Evolutionary conservation across 108 stramenopile species (phyloP), one percentile per base, ranked within the genome.

Genomic region (Conticribra guillardii): DNA sequence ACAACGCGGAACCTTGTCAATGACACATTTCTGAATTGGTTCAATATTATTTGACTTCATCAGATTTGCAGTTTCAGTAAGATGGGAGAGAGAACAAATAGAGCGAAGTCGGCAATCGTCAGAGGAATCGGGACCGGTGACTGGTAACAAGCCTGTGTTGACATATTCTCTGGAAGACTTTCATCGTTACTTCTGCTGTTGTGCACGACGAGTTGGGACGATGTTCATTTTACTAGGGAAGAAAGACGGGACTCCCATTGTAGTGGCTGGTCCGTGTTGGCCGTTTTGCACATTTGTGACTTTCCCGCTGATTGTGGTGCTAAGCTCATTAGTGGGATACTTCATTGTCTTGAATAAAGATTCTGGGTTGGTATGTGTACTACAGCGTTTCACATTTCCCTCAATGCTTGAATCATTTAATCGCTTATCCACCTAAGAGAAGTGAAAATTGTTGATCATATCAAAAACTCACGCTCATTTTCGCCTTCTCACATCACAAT

Each of bases 231-330:
- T 93, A 11, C 57, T 86, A 24, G 83, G 87, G 54, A 84, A 75
- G 66, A 65, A 57, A 51, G 90, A 93, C 81, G 95, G 95, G 26
- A 75, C 80, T 54, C 95, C 95, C n/a, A 80, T 91, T 33, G 76
- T 96, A 8, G 76, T 92, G 19, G 91, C 91, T 57, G 95, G 95
- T 30, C 91, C 95, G 8, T 93, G 91, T 67, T 96, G 95, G 95
- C 92, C 95, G 0, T 96, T 96, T 79, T 96, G 95, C 58, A 80
- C 74, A 23, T 82, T 89, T 59, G 89, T 96, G 19, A 96, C 95
- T 2, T 67, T 92, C 14, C 92, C 92, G 11, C 60, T 94, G 64
- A 89, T 96, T 52, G 26, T 89, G 37, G 85, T 83, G 4, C 54
- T 90, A 51, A 80, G 85, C 17, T 83, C 61, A 15, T 54, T 89